phyloP scores from a whole-genome alignment of 768 basidiomycete genomes.

The Rhodotorula graminis region DNA sequence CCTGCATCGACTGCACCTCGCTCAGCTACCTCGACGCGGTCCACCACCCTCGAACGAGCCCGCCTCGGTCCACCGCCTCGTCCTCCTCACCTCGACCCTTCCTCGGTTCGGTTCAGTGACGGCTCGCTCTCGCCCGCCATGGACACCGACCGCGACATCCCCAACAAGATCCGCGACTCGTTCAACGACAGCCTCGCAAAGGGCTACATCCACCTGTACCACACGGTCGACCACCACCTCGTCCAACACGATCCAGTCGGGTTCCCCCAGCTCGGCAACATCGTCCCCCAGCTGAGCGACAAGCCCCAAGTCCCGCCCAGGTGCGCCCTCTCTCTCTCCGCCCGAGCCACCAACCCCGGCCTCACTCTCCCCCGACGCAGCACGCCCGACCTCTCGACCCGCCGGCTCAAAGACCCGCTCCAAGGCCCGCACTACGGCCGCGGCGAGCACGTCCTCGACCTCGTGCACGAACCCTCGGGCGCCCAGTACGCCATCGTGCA shows the following conservation, averaged over 20 bases:
- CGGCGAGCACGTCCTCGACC: slow-evolving; percentile 4
- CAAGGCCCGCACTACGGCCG: slow-evolving; percentile 12
- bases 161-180: not conserved
- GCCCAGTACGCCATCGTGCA: slow-evolving; percentile 5
- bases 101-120: too few species aligned
- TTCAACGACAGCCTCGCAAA: not conserved
- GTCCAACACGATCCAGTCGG: not conserved
- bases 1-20: too few species aligned
- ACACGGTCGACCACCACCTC: not conserved
- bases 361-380: not conserved
- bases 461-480: not conserved
- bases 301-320: slow-evolving; percentile 20
- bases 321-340: not conserved
- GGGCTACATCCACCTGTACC: slow-evolving; percentile 11
- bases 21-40: too few species aligned
- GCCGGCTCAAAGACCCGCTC: slow-evolving; percentile 5
- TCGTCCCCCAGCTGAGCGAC: slow-evolving; percentile 11
- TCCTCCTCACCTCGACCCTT: too few species aligned
- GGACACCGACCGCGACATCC: not conserved
- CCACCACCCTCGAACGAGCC: too few species aligned
- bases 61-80: not conserved
- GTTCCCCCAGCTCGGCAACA: slow-evolving; percentile 10
- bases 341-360: too few species aligned
- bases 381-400: slow-evolving; percentile 13
- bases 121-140: not conserved